Evolutionary conservation across 169 alveolate species (phyloP).

Genomic region (Eimeria tenella): DNA sequence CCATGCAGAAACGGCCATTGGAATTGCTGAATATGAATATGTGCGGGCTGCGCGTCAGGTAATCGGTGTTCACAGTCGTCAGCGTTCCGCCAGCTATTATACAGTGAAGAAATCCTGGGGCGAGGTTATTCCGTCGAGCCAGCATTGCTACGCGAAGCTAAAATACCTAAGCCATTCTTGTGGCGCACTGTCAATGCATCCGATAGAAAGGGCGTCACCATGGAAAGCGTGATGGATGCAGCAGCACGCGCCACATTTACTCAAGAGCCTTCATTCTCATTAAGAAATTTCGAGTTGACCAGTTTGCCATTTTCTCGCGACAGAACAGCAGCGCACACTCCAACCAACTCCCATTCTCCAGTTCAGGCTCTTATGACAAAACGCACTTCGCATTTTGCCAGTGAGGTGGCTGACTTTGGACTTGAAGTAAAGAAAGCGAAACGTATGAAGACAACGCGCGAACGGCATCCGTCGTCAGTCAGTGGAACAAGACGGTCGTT

Average conservation of each 20-base stretch:
- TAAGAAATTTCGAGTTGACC: neutral
- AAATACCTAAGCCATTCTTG: neutral
- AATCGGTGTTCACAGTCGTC: conserved; percentile 59
- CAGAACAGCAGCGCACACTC: neutral
- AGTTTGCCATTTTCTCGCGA: neutral
- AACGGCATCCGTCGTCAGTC: neutral
- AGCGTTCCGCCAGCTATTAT: conserved; percentile 51
- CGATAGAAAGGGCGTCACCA: neutral
- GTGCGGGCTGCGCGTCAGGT: conserved; percentile 43
- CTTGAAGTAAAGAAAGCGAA: neutral
- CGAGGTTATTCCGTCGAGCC: neutral
- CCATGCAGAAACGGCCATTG: no score
- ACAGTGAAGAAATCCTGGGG: conserved; percentile 1
- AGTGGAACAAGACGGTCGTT: neutral
- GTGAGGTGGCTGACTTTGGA: neutral
- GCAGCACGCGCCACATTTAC: conserved; percentile 56
- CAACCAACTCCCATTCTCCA: neutral
- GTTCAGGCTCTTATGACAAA: neutral
- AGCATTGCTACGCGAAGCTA: neutral
- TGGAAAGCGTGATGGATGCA: conserved; percentile 18
- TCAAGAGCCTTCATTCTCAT: conserved; percentile 18
- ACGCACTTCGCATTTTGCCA: neutral
- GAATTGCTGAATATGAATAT: no score
- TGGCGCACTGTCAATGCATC: no score
- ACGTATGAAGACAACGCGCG: neutral